Evolutionary conservation across 495 filamentous ascomycete genomes (phyloP), one percentile per base, ranked within the genome.

Genomic region (Talaromyces wortmannii): DNA sequence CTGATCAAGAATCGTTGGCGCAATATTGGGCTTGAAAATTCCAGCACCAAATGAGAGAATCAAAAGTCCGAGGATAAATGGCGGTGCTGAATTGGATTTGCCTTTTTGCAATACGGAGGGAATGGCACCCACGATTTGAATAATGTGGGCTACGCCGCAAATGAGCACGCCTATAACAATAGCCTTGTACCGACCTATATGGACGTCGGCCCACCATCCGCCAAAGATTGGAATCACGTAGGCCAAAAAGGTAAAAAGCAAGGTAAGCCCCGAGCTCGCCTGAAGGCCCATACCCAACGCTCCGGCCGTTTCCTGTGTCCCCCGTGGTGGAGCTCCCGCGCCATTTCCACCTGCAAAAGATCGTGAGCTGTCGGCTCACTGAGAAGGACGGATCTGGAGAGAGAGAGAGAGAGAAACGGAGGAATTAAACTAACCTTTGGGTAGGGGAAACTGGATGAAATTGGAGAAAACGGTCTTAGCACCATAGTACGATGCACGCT

Each of bases 141-240:
- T 73, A 31, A 86, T 65, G 62, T 87, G 83, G n/a, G 83, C 83
- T 50, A 84, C 44, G 60, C 85, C 78, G 56, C 81, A 86, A 15
- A 89, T 75, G 0, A 59, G 42, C 0, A 87, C 78, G 62, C 85
- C 86, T 57, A 78, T 76, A 62, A 74, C 73, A 55, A 89, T 86
- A 1, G 65, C 63, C 48, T 61, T 66, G 57, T 64, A 73, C 5
- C 83, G 78, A 13, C 83, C 83, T 13, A 75, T 73, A 50, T 73
- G 69, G 0, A 74, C 72, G 59, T 87, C 83, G 50, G 82, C 77
- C 51, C 83, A 59, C 78, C 78, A 84, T 2, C 72, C 81, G 32
- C 79, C 80, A 49, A 78, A 72, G 46, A 84, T 72, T 6, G 83
- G 83, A 17, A 85, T 59, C 5, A 76, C 63, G 53, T 85, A 86